Conservation (phyloP, 225 moss, liverwort and hornwort genomes). For the Polytrichum formosum region DNA sequence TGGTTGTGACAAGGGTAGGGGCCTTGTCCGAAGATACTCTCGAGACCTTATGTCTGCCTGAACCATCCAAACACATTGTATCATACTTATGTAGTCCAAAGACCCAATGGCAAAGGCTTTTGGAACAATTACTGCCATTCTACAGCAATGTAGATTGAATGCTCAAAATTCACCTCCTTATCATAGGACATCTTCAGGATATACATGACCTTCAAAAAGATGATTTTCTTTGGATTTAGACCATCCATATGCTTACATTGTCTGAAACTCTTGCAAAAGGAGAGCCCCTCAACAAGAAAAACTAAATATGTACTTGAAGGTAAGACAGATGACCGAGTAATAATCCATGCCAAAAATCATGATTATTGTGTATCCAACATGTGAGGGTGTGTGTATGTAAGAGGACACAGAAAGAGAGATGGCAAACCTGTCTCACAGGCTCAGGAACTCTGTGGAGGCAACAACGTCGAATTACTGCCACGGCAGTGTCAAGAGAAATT, state of each 20-base stretch:
- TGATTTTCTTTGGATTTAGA: too few species aligned
- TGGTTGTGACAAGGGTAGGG: conserved; percentile 21
- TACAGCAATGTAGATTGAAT: too few species aligned
- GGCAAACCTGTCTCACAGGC: conserved; percentile 87
- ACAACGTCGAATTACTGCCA: conserved; percentile 69
- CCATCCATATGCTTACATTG: too few species aligned
- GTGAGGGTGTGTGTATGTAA: neutral
- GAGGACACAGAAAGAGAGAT: conserved; percentile 1
- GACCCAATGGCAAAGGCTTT: too few species aligned
- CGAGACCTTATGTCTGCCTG: conserved; percentile 60
- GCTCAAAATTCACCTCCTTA: too few species aligned
- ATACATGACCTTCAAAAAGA: too few species aligned
- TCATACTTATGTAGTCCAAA: conserved; percentile 3
- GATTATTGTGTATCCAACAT: neutral
- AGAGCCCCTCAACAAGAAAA: too few species aligned
- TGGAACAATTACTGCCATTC: too few species aligned
- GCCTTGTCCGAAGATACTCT: conserved; percentile 46
- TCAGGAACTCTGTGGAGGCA: conserved; percentile 87
- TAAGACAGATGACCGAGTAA: too few species aligned
- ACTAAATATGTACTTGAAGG: too few species aligned
- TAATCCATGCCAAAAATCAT: neutral
- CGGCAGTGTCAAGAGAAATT: conserved; percentile 78
- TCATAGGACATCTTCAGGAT: too few species aligned
- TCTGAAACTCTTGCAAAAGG: too few species aligned
- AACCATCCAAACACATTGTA: conserved; percentile 20